Conservation (phyloP, 2,329 filamentous ascomycete species). For the Sclerotinia sclerotiorum region DNA sequence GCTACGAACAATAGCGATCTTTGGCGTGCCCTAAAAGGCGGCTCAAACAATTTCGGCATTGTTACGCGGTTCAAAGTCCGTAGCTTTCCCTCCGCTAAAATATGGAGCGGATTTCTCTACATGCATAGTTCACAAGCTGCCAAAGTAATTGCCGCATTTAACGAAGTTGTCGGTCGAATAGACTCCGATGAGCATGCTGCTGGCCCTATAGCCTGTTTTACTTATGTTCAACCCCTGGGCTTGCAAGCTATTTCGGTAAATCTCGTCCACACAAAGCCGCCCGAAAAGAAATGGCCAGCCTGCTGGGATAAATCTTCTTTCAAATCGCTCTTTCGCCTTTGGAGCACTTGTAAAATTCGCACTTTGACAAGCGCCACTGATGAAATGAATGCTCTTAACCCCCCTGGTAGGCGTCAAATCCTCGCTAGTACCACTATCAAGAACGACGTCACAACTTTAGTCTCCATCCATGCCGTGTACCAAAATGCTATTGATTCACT, state of each 20-base stretch:
- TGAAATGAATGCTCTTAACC: constrained; percentile 40
- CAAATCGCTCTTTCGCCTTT: constrained; percentile 39
- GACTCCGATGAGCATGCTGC: constrained; percentile 32
- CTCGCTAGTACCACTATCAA: constrained; percentile 43
- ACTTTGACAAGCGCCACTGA: constrained; percentile 41
- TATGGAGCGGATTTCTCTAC: constrained; percentile 44
- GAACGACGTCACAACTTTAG: constrained; percentile 40
- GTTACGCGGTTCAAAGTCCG: constrained; percentile 25
- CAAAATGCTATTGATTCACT: constrained; percentile 36
- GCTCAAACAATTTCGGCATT: constrained; percentile 30
- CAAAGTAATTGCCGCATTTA: constrained; percentile 36
- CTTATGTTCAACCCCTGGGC: constrained; percentile 33
- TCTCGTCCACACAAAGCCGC: constrained; percentile 34
- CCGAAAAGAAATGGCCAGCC: constrained; percentile 37
- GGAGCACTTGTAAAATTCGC: constrained; percentile 41
- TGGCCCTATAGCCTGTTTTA: constrained; percentile 37
- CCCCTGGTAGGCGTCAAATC: constrained; percentile 39
- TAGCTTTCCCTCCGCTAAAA: constrained; percentile 20
- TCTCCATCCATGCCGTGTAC: constrained; percentile 38
- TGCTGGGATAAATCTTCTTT: constrained; percentile 41
- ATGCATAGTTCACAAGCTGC: constrained; percentile 32
- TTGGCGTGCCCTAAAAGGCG: constrained; percentile 29
- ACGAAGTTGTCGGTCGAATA: constrained; percentile 29
- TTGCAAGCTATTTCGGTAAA: constrained; percentile 42
- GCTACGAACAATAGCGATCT: constrained; percentile 25